Percentiles rank a stretch among this genome's conserved stretches.
Conservation (phyloP, 225 moss, liverwort and hornwort species). For the Takakia lepidozioides region DNA sequence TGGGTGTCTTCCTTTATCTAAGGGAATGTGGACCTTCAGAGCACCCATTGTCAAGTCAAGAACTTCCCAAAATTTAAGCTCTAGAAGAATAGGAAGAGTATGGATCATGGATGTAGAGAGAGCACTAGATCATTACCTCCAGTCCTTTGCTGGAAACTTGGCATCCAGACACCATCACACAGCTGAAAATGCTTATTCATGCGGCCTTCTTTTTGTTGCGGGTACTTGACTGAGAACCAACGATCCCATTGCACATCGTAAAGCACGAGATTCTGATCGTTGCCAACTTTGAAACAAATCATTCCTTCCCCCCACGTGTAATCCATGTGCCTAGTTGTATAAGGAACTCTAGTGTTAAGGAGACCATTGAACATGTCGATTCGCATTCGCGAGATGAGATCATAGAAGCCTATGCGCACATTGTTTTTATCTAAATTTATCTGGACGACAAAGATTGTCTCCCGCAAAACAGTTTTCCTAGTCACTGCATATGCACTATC, state of each 20-base stretch:
- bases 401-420: conserved; percentile 9
- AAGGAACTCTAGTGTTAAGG: conserved; percentile 10
- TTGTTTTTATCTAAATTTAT: conserved; percentile 11
- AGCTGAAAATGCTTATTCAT: conserved; percentile 21
- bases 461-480: conserved; percentile 6
- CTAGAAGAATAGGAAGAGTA: no score
- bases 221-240: conserved; percentile 16
- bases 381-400: conserved; percentile 14
- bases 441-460: conserved; percentile 22
- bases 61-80: no score
- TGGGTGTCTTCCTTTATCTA: no score
- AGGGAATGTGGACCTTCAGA: no score
- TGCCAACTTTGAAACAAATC: conserved; percentile 18
- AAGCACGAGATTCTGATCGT: conserved; percentile 12
- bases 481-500: conserved; percentile 9
- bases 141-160: conserved; percentile 10
- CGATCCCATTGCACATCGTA: conserved; percentile 16
- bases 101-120: conserved; percentile 9
- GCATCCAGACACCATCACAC: conserved; percentile 22
- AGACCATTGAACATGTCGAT: conserved; percentile 9
- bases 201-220: conserved; percentile 16
- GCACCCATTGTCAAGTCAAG: no score
- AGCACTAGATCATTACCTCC: conserved; percentile 24
- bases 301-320: conserved; percentile 10
- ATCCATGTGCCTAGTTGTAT: conserved; percentile 13